These are phyloP conservation scores for Tardiomyces blankii DNA, from an alignment of 1,139 yeast species.

Conservation along the genomic window DNA sequence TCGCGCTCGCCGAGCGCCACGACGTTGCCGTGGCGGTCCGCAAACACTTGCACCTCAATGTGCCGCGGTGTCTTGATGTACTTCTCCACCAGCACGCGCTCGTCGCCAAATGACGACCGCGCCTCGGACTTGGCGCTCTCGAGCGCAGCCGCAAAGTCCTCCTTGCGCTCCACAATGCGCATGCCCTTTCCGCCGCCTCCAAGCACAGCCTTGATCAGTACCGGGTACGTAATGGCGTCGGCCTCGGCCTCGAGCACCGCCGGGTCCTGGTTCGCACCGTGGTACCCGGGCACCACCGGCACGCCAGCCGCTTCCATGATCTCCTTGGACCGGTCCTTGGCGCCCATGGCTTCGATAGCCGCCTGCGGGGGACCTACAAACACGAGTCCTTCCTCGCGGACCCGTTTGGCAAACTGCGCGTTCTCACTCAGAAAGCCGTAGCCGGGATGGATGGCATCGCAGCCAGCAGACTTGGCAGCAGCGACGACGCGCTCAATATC, in stretches of 20 bases:
- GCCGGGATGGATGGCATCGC: slow-evolving; percentile 37
- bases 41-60: slow-evolving; percentile 38
- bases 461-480: slow-evolving; percentile 29
- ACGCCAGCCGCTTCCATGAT: slow-evolving; percentile 29
- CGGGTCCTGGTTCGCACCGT: slow-evolving; percentile 26
- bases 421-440: slow-evolving; percentile 38
- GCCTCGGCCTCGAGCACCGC: slow-evolving; percentile 27
- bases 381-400: slow-evolving; percentile 28
- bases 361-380: slow-evolving; percentile 37
- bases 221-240: slow-evolving; percentile 34
- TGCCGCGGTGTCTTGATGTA: slow-evolving; percentile 36
- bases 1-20: slow-evolving; percentile 38
- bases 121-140: slow-evolving; percentile 35
- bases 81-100: slow-evolving; percentile 35
- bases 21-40: slow-evolving; percentile 34
- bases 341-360: slow-evolving; percentile 28
- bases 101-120: slow-evolving; percentile 32
- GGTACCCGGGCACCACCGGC: slow-evolving; percentile 41
- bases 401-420: slow-evolving; percentile 31
- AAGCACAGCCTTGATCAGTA: slow-evolving; percentile 39
- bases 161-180: slow-evolving; percentile 29
- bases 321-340: slow-evolving; percentile 25
- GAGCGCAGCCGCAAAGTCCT: slow-evolving; percentile 28
- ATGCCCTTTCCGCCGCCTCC: slow-evolving; percentile 47
- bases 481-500: slow-evolving; percentile 32